Evolutionary conservation across 2,329 filamentous ascomycete species (phyloP).

Genomic region (Penicillium glabrum): DNA sequence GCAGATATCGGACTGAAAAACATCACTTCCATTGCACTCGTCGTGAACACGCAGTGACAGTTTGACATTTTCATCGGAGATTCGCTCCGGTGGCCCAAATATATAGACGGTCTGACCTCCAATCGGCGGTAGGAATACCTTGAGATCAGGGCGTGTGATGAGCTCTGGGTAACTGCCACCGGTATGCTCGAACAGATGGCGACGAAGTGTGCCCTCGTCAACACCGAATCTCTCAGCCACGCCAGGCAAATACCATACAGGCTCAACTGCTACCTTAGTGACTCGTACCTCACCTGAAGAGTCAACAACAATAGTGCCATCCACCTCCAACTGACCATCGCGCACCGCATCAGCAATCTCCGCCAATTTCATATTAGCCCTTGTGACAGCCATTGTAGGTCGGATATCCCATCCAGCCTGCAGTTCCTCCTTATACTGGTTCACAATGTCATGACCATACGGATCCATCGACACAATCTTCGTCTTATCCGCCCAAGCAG

Average conservation of each 20-base stretch:
- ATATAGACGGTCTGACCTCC: constrained; percentile 95
- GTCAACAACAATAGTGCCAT: constrained; percentile 90
- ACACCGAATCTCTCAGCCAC: constrained; percentile 90
- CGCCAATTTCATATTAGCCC: constrained; percentile 93
- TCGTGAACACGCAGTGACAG: constrained; percentile 84
- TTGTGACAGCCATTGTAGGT: constrained; percentile 88
- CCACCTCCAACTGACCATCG: constrained; percentile 70
- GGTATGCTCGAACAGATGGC: constrained; percentile 90
- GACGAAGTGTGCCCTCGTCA: constrained; percentile 83
- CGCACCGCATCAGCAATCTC: constrained; percentile 88
- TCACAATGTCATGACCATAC: constrained; percentile 82
- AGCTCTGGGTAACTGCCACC: constrained; percentile 95
- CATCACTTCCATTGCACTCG: constrained; percentile 94
- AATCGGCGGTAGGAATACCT: constrained; percentile 92
- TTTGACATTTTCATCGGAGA: constrained; percentile 79
- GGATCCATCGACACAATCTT: constrained; percentile 99
- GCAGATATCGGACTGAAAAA: constrained; percentile 97
- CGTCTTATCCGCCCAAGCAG: constrained; percentile 82
- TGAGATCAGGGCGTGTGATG: constrained; percentile 91
- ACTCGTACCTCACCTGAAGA: constrained; percentile 83
- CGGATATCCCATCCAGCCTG: constrained; percentile 72
- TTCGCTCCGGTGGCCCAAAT: constrained; percentile 92
- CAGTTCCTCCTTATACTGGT: constrained; percentile 73
- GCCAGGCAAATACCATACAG: constrained; percentile 83
- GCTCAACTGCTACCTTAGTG: constrained; percentile 95